A percentile compares a stretch with the other conserved stretches of the same genome.
These are phyloP conservation scores for Tylopilus rubrobrunneus DNA, from an alignment of 768 basidiomycete genomes.

Conservation along the genomic window DNA sequence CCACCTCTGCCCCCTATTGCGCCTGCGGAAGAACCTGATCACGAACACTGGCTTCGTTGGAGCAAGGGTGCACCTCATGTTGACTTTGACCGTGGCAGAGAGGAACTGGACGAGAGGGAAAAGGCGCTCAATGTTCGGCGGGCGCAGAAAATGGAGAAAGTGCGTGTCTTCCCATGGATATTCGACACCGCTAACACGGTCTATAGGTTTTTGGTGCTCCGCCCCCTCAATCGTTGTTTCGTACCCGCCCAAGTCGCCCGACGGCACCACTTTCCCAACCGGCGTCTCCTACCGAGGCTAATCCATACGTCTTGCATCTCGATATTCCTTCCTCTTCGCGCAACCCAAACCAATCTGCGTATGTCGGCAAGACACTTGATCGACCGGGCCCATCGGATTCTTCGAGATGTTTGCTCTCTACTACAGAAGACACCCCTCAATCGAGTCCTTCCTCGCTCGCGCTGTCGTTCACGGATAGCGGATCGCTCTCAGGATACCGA, in stretches of 20 bases:
- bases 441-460: conserved; percentile 19
- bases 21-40: conserved; percentile 25
- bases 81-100: conserved; percentile 59
- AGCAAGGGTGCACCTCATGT: conserved; percentile 47
- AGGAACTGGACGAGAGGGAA: conserved; percentile 66
- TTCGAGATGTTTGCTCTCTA: conserved; percentile 45
- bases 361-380: conserved; percentile 40
- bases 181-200: conserved; percentile 2
- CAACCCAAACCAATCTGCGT: conserved; percentile 51
- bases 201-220: conserved; percentile 74
- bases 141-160: conserved; percentile 88
- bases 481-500: conserved; percentile 15
- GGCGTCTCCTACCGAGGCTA: conserved; percentile 15
- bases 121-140: conserved; percentile 77
- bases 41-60: conserved; percentile 44
- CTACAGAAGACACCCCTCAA: conserved; percentile 12
- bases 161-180: conserved; percentile 24
- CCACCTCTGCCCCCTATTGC: conserved; percentile 32
- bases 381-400: conserved; percentile 70
- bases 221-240: conserved; percentile 67
- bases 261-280: conserved; percentile 26
- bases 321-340: conserved; percentile 23
- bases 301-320: conserved; percentile 18
- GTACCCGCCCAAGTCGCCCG: conserved; percentile 52
- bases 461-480: conserved; percentile 19